Evolutionary conservation across 2,329 filamentous ascomycete species (phyloP), one percentile per base, ranked within the genome.

Genomic region (Scleromitrula shiraiana): DNA sequence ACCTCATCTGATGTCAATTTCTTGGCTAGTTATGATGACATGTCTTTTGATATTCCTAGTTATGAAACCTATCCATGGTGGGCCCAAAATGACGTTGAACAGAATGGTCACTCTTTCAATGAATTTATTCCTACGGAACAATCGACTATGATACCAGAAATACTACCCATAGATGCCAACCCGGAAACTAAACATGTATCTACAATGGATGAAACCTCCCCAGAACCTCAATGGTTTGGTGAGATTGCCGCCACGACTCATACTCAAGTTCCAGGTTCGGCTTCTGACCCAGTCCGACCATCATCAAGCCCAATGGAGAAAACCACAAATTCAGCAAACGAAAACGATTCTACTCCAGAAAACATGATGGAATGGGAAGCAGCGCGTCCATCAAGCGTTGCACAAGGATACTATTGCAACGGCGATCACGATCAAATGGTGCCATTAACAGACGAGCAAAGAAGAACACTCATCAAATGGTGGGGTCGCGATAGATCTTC

Each of bases 221-320:
- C 36, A n/a, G 29, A 36, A 10, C n/a, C 15, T 20, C 27, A 33
- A 17, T 33, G 30, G 30, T n/a, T 33, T 8, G 30, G 5, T n/a
- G 30, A 33, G 30, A 14, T 33, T 5, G 14, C 30, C 30, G 17
- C 30, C n/a, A 33, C 17, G 30, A 15, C n/a, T 14, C 30, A 33
- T 33, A 15, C 8, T 33, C 30, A 33, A 5, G 12, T 14, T 15
- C 30, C n/a, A 15, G 43, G 40, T 12, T 15, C 35, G 12, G 9
- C 26, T 5, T 46, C 36, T 10, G 15, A 10, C 19, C 15, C 20
- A 17, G 20, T 41, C 3, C 35, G 43, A 17, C 43, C 43, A n/a
- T 41, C 43, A n/a, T 46, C 43, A 19, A 46, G 43, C n/a, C 36
- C 43, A n/a, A 41, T 46, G 43, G 43, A 46, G 32, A 46, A 46